Evolutionary conservation across 305 asterid genomes (phyloP).

Genomic region (Solanum hybrid): DNA sequence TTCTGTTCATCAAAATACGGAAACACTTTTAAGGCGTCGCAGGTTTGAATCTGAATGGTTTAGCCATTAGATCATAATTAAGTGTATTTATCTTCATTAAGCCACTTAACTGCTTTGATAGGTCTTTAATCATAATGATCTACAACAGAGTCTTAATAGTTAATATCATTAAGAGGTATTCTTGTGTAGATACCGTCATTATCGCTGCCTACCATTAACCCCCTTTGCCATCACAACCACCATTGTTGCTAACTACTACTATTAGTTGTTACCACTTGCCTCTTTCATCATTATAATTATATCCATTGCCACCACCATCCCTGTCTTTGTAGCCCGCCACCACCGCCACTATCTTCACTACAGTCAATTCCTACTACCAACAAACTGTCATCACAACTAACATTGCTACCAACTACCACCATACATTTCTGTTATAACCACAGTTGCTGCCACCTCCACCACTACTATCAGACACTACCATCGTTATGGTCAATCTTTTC

Average conservation of each 20-base stretch:
- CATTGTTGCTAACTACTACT: background rate
- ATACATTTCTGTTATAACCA: background rate
- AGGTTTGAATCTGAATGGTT: background rate
- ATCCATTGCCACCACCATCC: background rate
- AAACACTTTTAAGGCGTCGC: background rate
- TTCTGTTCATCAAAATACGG: background rate
- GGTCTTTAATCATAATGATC: background rate
- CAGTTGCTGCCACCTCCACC: background rate
- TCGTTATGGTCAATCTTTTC: background rate
- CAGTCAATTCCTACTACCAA: background rate
- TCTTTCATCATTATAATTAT: background rate
- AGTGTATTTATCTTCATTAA: background rate
- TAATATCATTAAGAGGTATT: background rate
- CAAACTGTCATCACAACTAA: background rate
- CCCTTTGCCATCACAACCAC: background rate
- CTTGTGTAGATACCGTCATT: background rate
- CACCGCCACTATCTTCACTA: background rate
- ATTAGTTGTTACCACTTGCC: background rate
- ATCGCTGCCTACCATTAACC: background rate
- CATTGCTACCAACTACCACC: background rate
- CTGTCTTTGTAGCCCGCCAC: background rate
- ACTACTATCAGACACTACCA: background rate
- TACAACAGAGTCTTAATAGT: background rate
- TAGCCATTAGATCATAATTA: background rate
- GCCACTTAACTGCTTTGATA: background rate